phyloP scores from a whole-genome alignment of 129 eudicot species.

The Flaveria brownii region DNA sequence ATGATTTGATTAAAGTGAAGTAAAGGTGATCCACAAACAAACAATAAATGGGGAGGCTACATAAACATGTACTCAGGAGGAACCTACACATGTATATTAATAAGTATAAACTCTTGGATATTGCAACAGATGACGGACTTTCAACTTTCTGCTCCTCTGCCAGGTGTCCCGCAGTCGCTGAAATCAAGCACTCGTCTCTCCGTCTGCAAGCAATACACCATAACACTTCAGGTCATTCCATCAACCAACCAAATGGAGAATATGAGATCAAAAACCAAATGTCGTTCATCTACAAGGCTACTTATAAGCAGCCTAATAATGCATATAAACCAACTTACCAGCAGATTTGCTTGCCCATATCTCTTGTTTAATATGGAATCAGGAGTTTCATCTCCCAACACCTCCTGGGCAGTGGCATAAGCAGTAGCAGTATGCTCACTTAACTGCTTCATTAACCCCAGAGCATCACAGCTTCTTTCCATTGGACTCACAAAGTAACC shows the following conservation, averaged over 20 bases:
- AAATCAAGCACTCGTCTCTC: constrained; percentile 88
- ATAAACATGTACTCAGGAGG: background rate
- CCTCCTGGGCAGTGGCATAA: constrained; percentile 81
- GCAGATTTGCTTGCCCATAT: constrained; percentile 44
- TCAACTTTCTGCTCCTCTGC: constrained; percentile 30
- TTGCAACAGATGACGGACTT: constrained; percentile 46
- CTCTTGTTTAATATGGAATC: constrained; percentile 64
- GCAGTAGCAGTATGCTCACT: constrained; percentile 80
- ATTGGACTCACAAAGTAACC: constrained; percentile 84
- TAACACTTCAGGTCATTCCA: background rate
- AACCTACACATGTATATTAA: background rate
- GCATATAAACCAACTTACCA: constrained; percentile 42
- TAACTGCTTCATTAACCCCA: constrained; percentile 81
- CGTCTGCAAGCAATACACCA: constrained; percentile 38
- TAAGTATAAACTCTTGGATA: background rate
- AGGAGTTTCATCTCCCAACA: constrained; percentile 89
- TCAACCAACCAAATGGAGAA: too few relatives aligned
- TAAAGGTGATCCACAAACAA: background rate
- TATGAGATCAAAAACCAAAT: too few relatives aligned
- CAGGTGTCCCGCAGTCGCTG: constrained; percentile 80
- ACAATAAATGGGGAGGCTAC: background rate
- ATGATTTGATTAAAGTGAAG: background rate
- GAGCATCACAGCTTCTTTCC: constrained; percentile 74
- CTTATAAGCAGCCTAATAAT: too few relatives aligned
- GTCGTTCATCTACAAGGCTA: too few relatives aligned